Evolutionary conservation across 1,139 yeast genomes (phyloP), one percentile per base, ranked within the genome.

Genomic region (Pichia norvegensis): DNA sequence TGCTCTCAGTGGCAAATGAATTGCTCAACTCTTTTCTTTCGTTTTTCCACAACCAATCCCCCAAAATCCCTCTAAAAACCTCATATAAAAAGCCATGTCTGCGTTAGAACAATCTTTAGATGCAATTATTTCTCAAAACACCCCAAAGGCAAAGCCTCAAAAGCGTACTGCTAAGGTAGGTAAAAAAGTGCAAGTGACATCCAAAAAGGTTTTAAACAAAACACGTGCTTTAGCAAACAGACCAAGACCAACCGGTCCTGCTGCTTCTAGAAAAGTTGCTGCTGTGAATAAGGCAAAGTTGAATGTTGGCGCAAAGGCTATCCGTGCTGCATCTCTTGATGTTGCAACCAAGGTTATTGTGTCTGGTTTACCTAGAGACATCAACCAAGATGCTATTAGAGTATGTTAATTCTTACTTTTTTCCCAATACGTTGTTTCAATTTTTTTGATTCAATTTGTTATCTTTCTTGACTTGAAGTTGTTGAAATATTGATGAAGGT

Each of bases 61-160:
- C n/a, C n/a, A n/a, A n/a, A 13, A 36, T n/a, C 29, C 21, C 9
- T 21, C 9, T 14, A 20, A 22, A 20, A 9, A 11, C 52, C 67
- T 68, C 31, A 27, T 27, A 25, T 13, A 27, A 27, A 27, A 10
- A 27, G 14, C 66, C 50, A 78, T 78, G 83, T 76, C 83, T 56
- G 74, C 84, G 61, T 78, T 92, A 70, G 97, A 92, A 72, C 84
- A 86, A 72, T 87, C 97, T 46, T 80, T 92, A 64, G 98, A 92
- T 72, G 97, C 90, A 61, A 92, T 92, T 65, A 86, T 92, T 21
- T 41, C 65, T 76, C 95, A 72, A 68, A 66, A 77, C 67, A 54
- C 58, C 9, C 35, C 46, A 27, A 37, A 27, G n/a, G 36, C 33
- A 48, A 45, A 19, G 46, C 48, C 43, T 33, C 23, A 33, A 31